Conservation (phyloP, 2,329 filamentous ascomycete species). For the Trichoderma lentiforme region DNA sequence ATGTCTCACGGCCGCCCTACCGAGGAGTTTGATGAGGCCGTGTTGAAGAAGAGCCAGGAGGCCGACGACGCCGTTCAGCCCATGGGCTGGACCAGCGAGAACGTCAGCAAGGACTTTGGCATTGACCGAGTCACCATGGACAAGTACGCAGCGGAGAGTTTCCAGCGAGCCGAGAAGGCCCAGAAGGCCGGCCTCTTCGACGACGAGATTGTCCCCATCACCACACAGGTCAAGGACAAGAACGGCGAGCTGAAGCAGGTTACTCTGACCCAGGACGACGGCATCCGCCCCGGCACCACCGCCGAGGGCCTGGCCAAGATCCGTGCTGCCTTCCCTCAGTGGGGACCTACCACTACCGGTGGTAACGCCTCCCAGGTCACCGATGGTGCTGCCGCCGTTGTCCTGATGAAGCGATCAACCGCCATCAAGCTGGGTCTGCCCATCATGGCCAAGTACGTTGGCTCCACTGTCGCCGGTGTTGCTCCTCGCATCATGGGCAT, state of each 20-base stretch:
- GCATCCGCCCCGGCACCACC: slow-evolving; percentile 86
- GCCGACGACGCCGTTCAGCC: slow-evolving; percentile 83
- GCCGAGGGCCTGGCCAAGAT: slow-evolving; percentile 79
- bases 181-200: slow-evolving; percentile 90
- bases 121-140: slow-evolving; percentile 80
- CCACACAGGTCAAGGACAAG: slow-evolving; percentile 75
- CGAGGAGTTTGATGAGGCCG: slow-evolving; percentile 72
- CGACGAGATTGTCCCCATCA: slow-evolving; percentile 91
- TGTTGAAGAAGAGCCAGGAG: slow-evolving; percentile 70
- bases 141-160: slow-evolving; percentile 80
- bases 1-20: slow-evolving; percentile 73
- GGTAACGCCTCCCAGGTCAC: slow-evolving; percentile 95
- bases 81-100: slow-evolving; percentile 98
- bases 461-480: slow-evolving; percentile 84
- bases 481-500: slow-evolving; percentile 97
- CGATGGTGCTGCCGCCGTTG: slow-evolving; percentile 83
- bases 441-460: slow-evolving; percentile 91
- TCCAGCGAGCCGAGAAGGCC: slow-evolving; percentile 79
- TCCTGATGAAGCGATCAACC: slow-evolving; percentile 92
- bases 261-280: slow-evolving; percentile 81
- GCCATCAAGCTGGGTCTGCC: slow-evolving; percentile 84
- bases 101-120: slow-evolving; percentile 87
- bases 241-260: slow-evolving; percentile 77
- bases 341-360: slow-evolving; percentile 73
- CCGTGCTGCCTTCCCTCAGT: slow-evolving; percentile 84